Conservation (phyloP, 352 stramenopile species). For the Pythium plurisporium region DNA sequence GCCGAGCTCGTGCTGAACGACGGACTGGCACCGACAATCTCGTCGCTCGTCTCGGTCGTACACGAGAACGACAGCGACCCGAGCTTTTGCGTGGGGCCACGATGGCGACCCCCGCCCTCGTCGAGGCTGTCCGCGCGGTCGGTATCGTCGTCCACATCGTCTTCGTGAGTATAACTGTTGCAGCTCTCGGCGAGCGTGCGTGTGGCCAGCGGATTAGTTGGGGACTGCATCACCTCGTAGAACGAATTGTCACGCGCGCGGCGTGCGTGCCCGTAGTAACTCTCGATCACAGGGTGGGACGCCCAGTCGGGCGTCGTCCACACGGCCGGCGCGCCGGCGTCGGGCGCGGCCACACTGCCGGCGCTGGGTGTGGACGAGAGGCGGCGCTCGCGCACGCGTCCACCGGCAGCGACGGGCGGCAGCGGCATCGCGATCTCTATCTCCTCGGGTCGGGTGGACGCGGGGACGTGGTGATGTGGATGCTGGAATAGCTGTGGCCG, state of each 20-base stretch:
- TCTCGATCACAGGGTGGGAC: constrained; percentile 71
- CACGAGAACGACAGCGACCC: constrained; percentile 66
- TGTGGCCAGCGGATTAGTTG: constrained; percentile 45
- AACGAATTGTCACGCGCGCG: constrained; percentile 63
- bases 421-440: not conserved
- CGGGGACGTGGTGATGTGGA: not conserved
- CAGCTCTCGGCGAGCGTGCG: constrained; percentile 59
- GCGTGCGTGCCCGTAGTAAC: constrained; percentile 59
- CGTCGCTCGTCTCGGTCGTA: constrained; percentile 67
- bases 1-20: constrained; percentile 19
- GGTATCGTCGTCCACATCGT: constrained; percentile 14
- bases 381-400: constrained; percentile 11
- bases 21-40: constrained; percentile 19
- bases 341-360: not conserved
- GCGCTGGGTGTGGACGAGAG: constrained; percentile 13
- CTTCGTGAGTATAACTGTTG: constrained; percentile 38
- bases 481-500: constrained; percentile 3
- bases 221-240: constrained; percentile 79
- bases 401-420: not conserved
- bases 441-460: not conserved
- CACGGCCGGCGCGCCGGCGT: constrained; percentile 44
- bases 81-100: constrained; percentile 21
- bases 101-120: not conserved
- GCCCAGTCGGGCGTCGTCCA: constrained; percentile 74
- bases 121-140: constrained; percentile 10